Conservation (phyloP, 768 basidiomycete genomes). For the Arthromyces matolae region DNA sequence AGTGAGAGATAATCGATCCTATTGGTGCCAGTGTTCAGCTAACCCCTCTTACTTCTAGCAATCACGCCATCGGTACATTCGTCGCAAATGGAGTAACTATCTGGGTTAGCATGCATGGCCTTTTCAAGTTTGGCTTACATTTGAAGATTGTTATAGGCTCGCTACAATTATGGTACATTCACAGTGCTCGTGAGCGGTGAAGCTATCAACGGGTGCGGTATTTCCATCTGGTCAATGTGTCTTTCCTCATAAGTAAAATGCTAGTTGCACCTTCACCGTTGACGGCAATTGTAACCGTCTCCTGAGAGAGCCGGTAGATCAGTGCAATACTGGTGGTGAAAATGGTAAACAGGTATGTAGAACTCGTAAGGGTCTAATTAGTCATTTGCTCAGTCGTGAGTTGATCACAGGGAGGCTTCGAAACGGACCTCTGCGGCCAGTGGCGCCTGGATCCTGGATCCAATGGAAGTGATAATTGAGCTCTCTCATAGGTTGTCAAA, state of each 20-base stretch:
- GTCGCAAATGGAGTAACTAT: too few species aligned
- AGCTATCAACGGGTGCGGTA: slow-evolving; percentile 9
- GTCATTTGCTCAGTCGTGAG: too few species aligned
- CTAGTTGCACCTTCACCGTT: slow-evolving; percentile 11
- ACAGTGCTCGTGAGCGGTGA: slow-evolving; percentile 6
- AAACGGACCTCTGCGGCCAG: too few species aligned
- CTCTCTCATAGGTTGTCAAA: too few species aligned
- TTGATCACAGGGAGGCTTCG: too few species aligned
- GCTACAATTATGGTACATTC: too few species aligned
- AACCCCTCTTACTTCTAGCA: too few species aligned
- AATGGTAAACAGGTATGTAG: slow-evolving; percentile 8
- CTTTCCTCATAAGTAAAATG: background rate
- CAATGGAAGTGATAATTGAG: too few species aligned
- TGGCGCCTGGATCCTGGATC: too few species aligned
- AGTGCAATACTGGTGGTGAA: slow-evolving; percentile 16
- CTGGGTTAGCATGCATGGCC: background rate
- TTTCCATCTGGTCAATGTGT: background rate
- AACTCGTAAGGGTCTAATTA: too few species aligned
- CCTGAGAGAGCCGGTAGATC: slow-evolving; percentile 15
- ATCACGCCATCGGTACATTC: too few species aligned
- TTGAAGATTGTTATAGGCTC: background rate
- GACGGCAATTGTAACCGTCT: slow-evolving; percentile 20
- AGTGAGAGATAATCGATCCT: too few species aligned
- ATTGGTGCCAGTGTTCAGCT: background rate
- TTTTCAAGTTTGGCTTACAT: background rate